Percentiles rank a stretch among this genome's conserved stretches.
Evolutionary conservation across 225 moss, liverwort and hornwort genomes (phyloP).

Genomic region (Pseudisothecium myosuroides): DNA sequence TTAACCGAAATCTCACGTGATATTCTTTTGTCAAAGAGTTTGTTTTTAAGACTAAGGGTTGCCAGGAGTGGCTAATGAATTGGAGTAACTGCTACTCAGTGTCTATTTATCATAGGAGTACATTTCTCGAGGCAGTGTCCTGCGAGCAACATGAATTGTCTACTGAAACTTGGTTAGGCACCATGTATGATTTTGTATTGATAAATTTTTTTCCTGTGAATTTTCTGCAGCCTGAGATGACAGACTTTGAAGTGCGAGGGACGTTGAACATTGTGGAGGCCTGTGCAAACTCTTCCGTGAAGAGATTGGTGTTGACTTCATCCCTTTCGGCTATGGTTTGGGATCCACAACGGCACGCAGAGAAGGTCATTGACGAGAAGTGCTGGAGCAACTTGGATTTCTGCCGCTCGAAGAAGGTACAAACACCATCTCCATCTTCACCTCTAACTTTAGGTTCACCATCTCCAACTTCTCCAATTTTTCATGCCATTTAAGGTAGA

Average conservation of each 20-base stretch:
- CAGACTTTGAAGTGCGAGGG: conserved; percentile 66
- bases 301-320: conserved; percentile 64
- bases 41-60: not conserved
- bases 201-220: not conserved
- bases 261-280: conserved; percentile 79
- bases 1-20: not conserved
- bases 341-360: conserved; percentile 43
- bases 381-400: conserved; percentile 90
- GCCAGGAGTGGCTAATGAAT: not conserved
- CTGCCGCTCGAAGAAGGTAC: conserved; percentile 75
- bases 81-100: not conserved
- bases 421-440: not conserved
- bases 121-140: not conserved
- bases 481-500: not conserved
- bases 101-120: not conserved
- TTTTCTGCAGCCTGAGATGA: conserved; percentile 52
- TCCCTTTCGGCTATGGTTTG: conserved; percentile 78
- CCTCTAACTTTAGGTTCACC: not conserved
- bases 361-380: conserved; percentile 58
- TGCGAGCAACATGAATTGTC: not conserved
- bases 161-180: not conserved
- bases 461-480: not conserved
- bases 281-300: conserved; percentile 63
- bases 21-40: not conserved
- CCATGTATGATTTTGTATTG: not conserved